Base-by-base conservation (phyloP, 306 rosid genomes). In the Ormosia semicastrata region DNA sequence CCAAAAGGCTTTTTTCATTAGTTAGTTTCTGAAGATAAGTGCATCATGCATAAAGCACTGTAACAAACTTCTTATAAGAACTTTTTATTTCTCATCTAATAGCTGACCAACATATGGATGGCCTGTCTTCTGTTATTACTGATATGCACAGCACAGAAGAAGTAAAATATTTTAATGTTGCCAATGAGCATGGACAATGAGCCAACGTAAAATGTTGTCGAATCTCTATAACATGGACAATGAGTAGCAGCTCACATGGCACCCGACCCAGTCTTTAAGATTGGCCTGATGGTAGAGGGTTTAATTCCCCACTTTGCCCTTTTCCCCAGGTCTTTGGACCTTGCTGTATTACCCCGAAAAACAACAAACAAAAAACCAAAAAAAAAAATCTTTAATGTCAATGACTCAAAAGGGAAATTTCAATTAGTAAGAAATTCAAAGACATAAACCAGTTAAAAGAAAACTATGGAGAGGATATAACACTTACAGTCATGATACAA, bases 401-500 rank as follows among this genome's bases (percentile, higher is more conserved):
- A 36, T 37, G 53, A 57, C 46, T 39, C 7, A 34, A 8, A 46
- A 52, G 39, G 46, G 46, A 66, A 34, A 37, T 2, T 7, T 18
- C 10, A 57, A 53, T 44, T 34, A 24, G 39, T 77, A 34, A 4
- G 6, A 36, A 18, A 78, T 68, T 73, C 39, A 64, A 69, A 76
- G 9, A 40, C 59, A 30, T 7, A 60, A 4, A 69, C 71, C 29
- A 33, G 17, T n/a, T 47, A 67, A 56, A 37, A 60, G 56, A 49
- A 24, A 75, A 72, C 36, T 11, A 52, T 1, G 17, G 36, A 40
- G 49, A 72, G 72, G 71, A 83, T 13, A 82, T 18, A 86, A 29
- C 60, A 75, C 95, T 86, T 84, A 93, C 99, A 12, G 65, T 83
- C 99, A 95, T 88, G 65, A 95, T 90, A 79, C 89, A 83, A 32